Evolutionary conservation across 1,284 basidiomycete genomes (phyloP), one percentile per base, ranked within the genome.

Genomic region (Pseudozyma thailandica): DNA sequence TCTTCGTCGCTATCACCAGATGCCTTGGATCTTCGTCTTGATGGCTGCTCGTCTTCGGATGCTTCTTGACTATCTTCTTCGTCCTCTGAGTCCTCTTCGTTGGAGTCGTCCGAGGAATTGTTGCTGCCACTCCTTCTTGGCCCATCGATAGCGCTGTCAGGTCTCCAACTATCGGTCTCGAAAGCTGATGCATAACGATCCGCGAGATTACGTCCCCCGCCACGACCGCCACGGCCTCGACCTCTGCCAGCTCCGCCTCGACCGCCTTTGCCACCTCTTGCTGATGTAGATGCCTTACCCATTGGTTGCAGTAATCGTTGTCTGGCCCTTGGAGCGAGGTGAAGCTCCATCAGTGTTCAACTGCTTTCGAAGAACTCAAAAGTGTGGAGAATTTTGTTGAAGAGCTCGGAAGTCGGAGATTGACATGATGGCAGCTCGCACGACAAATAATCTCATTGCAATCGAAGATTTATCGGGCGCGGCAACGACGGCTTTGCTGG

Each of bases 91-190:
- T 25, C 61, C 26, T 25, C 61, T 9, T 27, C 53, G 20, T 44
- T 33, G 12, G 50, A 49, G 4, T 53, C 50, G 7, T 54, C 54
- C 21, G 45, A 46, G 4, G 27, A 35, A 12, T 20, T 46, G 12
- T 18, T 16, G 8, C 16, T 15, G 12, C 45, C 21, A 12, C 26
- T 21, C 6, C 50, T 42, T 21, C 49, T 43, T 21, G 60, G 70
- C 28, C 42, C 44, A 27, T 77, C 74, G 23, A 74, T 65, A 15
- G 64, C 72, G 50, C 74, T 77, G 8, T 74, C 73, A 1, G 66
- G 73, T 41, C 64, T 46, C 65, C 65, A 73, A 50, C 51, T 74
- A 42, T 70, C 65, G 20, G 46, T 47, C 1, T 70, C 64, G 42
- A 73, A 54, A 8, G 61, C 60, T 12, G 71, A 60, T 15, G 56